Evolutionary conservation across 2,329 filamentous ascomycete species (phyloP).

Genomic region (Orbilia brochopaga): DNA sequence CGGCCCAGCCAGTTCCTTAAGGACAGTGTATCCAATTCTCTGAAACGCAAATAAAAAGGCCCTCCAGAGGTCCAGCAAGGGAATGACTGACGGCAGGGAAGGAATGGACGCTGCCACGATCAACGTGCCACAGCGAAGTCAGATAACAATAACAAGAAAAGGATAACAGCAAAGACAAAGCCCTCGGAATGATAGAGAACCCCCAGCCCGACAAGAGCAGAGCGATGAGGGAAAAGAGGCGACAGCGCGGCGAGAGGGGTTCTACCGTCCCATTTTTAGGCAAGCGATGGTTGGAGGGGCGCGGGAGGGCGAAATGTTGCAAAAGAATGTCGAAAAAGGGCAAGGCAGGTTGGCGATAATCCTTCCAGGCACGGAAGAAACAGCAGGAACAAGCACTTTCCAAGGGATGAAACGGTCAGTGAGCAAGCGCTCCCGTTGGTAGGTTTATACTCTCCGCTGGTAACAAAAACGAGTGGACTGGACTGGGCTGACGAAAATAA

Average conservation of each 20-base stretch:
- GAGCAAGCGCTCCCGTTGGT: neutral
- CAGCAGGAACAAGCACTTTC: slow-evolving; percentile 1
- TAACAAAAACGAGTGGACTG: neutral
- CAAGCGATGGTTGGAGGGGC: slow-evolving; percentile 3
- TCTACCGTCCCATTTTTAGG: slow-evolving; percentile 6
- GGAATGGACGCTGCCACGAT: slow-evolving; percentile 46
- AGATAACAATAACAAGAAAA: slow-evolving; percentile 12
- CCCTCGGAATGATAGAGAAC: neutral
- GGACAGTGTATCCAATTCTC: slow-evolving; percentile 10
- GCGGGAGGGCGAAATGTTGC: slow-evolving; percentile 16
- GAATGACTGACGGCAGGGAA: slow-evolving; percentile 7
- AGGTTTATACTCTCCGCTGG: neutral
- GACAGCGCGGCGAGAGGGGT: slow-evolving; percentile 1
- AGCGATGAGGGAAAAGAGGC: neutral
- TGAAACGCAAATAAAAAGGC: slow-evolving; percentile 16
- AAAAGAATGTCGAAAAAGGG: slow-evolving; percentile 10
- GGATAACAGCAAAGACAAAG: neutral
- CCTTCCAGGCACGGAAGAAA: neutral
- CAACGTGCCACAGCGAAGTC: slow-evolving; percentile 39
- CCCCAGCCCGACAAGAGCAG: neutral
- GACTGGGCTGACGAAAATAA: slow-evolving; percentile 1
- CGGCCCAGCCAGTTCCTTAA: slow-evolving; percentile 27
- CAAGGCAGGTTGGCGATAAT: slow-evolving; percentile 4
- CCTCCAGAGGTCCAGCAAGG: slow-evolving; percentile 4
- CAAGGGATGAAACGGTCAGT: slow-evolving; percentile 6